These are phyloP conservation scores for Tylopilus subfusipes DNA, from an alignment of 768 basidiomycete genomes.

Conservation along the genomic window DNA sequence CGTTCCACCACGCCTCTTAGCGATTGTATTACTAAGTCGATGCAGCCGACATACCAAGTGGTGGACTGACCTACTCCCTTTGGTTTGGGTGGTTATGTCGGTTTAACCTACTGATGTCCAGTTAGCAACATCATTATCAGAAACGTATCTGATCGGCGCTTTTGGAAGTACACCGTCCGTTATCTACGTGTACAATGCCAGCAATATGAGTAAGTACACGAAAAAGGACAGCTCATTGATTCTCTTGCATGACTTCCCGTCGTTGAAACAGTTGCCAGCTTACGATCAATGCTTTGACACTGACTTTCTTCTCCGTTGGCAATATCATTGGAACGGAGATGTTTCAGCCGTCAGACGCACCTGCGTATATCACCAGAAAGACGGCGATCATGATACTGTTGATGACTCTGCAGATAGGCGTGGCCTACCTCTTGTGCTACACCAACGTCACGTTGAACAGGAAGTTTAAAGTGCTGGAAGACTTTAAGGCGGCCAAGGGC, in stretches of 20 bases:
- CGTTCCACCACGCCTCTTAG: not conserved
- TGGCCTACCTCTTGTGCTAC: constrained; percentile 10
- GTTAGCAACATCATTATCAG: constrained; percentile 16
- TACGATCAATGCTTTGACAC: constrained; percentile 15
- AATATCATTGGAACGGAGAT: constrained; percentile 9
- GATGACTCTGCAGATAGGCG: constrained; percentile 2
- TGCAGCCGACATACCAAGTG: constrained; percentile 19
- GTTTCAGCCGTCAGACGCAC: constrained; percentile 23
- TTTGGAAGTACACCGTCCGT: not conserved
- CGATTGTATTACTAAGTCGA: not conserved
- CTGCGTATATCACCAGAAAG: not conserved
- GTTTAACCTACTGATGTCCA: not conserved
- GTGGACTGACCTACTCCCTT: constrained; percentile 7
- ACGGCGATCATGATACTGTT: not conserved
- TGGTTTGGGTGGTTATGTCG: not conserved
- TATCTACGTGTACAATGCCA: constrained; percentile 26
- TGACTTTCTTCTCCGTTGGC: constrained; percentile 14
- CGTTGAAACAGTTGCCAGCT: constrained; percentile 4
- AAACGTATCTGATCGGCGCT: constrained; percentile 17
- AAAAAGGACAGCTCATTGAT: constrained; percentile 15
- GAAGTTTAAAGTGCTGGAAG: constrained; percentile 13
- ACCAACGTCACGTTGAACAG: constrained; percentile 25
- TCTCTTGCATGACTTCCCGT: not conserved
- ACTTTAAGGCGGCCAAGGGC: constrained; percentile 12
- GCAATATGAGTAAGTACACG: constrained; percentile 25